Percentiles rank a stretch among this genome's conserved stretches.
phyloP scores from a whole-genome alignment of 2,329 filamentous ascomycete species.

The Clarireedia monteithiana region DNA sequence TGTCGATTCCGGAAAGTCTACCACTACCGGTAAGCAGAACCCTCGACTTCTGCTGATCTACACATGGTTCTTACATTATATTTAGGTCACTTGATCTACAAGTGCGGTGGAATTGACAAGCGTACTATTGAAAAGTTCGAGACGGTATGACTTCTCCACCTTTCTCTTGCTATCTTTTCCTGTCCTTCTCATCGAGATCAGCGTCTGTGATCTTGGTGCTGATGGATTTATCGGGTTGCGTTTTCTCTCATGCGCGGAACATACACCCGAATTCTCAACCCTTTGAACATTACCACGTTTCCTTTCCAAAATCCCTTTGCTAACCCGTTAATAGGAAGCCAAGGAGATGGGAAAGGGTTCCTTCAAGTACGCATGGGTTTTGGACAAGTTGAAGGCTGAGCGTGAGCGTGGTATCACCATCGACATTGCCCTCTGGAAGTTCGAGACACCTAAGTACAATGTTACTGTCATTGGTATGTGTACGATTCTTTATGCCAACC shows the following conservation, averaged over 20 bases:
- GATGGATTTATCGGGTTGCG: background rate
- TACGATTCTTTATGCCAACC: background rate
- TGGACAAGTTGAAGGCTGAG: constrained; percentile 99
- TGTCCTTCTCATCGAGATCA: constrained; percentile 24
- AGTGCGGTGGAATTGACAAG: constrained; percentile 99
- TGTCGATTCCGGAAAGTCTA: constrained; percentile 99
- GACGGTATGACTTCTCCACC: constrained; percentile 62
- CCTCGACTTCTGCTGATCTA: background rate
- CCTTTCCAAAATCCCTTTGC: background rate
- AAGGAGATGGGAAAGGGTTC: constrained; percentile 99
- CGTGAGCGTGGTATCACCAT: constrained; percentile 99
- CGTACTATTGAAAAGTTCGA: constrained; percentile 99
- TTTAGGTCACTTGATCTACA: constrained; percentile 93
- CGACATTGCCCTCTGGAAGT: constrained; percentile 99
- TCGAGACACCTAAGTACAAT: constrained; percentile 96
- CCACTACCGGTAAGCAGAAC: constrained; percentile 70
- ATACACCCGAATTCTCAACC: background rate
- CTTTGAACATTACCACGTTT: background rate
- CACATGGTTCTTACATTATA: too few species aligned
- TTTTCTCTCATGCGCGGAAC: background rate
- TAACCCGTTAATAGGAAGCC: constrained; percentile 64
- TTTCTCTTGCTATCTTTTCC: constrained; percentile 10
- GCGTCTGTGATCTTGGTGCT: constrained; percentile 23
- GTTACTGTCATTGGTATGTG: constrained; percentile 91
- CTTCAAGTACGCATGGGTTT: constrained; percentile 99